Evolutionary conservation across 2,329 filamentous ascomycete genomes (phyloP).

Genomic region (Blastomyces parvus): DNA sequence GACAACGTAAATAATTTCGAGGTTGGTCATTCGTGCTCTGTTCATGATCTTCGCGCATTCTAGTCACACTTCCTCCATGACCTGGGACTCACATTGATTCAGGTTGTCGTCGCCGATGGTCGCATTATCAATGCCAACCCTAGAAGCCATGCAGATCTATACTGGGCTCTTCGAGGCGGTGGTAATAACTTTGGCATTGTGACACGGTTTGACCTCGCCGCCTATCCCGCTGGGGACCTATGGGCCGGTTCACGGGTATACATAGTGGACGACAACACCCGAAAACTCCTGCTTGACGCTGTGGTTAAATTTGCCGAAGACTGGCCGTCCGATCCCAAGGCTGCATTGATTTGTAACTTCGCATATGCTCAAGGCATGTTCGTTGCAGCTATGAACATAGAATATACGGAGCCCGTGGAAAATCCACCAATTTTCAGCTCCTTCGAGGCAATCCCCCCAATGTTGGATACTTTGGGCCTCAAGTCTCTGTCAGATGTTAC

Average conservation of each 20-base stretch:
- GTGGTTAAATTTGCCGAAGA: slow-evolving; percentile 26
- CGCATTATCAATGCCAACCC: slow-evolving; percentile 31
- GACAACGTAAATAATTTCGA: slow-evolving; percentile 30
- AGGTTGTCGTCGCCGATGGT: slow-evolving; percentile 35
- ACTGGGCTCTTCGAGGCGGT: slow-evolving; percentile 42
- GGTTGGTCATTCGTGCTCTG: slow-evolving; percentile 14
- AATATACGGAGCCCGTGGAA: slow-evolving; percentile 28
- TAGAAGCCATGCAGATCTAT: slow-evolving; percentile 39
- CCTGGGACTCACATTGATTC: slow-evolving; percentile 17
- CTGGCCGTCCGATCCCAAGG: slow-evolving; percentile 27
- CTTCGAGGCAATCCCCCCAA: slow-evolving; percentile 18
- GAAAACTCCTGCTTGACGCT: slow-evolving; percentile 24
- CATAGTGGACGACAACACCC: slow-evolving; percentile 17
- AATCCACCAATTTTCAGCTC: slow-evolving; percentile 26
- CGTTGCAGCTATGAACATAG: slow-evolving; percentile 27
- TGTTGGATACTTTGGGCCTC: slow-evolving; percentile 24
- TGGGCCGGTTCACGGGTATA: slow-evolving; percentile 33
- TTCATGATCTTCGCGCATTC: neutral
- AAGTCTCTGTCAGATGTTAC: slow-evolving; percentile 27
- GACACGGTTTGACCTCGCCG: slow-evolving; percentile 34
- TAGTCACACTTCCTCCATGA: too few species aligned
- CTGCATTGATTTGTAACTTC: slow-evolving; percentile 28
- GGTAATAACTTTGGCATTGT: slow-evolving; percentile 36
- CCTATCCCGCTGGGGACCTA: slow-evolving; percentile 28
- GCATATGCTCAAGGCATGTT: slow-evolving; percentile 21